Evolutionary conservation across 176 grass and related monocot species (phyloP).

Genomic region (Hyparrhenia diplandra): DNA sequence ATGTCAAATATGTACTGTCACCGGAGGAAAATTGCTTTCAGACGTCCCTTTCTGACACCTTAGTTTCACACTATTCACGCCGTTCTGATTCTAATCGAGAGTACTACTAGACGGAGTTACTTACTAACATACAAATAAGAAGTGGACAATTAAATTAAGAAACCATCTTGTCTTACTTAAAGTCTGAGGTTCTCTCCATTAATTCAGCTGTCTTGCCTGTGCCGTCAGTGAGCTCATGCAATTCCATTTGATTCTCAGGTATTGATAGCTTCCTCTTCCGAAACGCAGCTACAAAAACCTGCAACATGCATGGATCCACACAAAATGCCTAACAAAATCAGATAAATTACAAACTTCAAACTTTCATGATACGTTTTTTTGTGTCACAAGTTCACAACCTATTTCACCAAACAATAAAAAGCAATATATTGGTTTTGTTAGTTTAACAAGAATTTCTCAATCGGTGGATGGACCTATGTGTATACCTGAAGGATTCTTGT

Average conservation of each 20-base stretch:
- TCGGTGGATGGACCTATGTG: slow-evolving; percentile 14
- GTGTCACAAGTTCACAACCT: too few species aligned
- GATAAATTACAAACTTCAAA: too few species aligned
- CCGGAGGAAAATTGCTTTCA: not conserved
- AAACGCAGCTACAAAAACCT: slow-evolving; percentile 43
- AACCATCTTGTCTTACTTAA: slow-evolving; percentile 19
- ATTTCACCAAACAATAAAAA: too few species aligned
- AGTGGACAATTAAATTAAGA: not conserved
- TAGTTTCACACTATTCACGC: not conserved
- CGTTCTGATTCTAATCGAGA: not conserved
- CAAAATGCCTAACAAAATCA: too few species aligned
- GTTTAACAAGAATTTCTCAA: not conserved
- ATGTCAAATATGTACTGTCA: too few species aligned
- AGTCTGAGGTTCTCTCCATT: not conserved
- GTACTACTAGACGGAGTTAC: not conserved
- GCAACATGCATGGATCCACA: not conserved
- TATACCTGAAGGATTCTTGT: slow-evolving; percentile 54
- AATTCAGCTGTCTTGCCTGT: not conserved
- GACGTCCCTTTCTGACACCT: not conserved
- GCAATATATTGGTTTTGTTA: not conserved
- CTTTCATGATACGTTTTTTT: not conserved
- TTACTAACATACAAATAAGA: too few species aligned
- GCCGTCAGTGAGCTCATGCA: slow-evolving; percentile 4
- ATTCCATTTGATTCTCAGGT: slow-evolving; percentile 1
- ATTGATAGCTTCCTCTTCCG: slow-evolving; percentile 28